phyloP scores from a whole-genome alignment of 768 basidiomycete genomes.

The Xerocomus brunneocitrinus region DNA sequence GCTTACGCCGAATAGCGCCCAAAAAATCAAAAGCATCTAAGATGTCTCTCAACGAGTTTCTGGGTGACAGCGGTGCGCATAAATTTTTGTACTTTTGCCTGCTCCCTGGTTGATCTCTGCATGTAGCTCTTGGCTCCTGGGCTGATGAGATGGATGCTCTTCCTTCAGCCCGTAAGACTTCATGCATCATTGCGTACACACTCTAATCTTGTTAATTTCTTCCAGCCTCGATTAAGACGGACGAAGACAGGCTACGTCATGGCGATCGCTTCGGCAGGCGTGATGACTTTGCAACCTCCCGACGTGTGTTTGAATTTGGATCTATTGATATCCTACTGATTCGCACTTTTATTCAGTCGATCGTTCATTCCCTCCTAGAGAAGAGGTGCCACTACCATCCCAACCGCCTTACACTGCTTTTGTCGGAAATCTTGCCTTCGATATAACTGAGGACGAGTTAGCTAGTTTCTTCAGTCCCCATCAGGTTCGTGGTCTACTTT shows the following conservation, averaged over 20 bases:
- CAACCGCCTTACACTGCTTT: conserved; percentile 96
- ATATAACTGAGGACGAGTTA: conserved; percentile 80
- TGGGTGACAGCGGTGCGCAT: conserved; percentile 74
- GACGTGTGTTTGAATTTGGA: conserved; percentile 44
- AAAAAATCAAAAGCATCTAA: conserved; percentile 84
- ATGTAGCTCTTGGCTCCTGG: conserved; percentile 85
- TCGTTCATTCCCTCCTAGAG: conserved; percentile 59
- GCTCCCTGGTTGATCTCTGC: conserved; percentile 13
- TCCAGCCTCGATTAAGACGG: conserved; percentile 63
- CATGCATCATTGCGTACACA: conserved; percentile 2
- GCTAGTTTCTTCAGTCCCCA: conserved; percentile 71
- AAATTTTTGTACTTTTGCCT: conserved; percentile 12
- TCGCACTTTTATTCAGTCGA: conserved; percentile 39
- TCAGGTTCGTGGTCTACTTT: conserved; percentile 40
- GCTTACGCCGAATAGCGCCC: conserved; percentile 53
- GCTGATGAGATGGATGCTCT: conserved; percentile 96
- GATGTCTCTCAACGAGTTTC: conserved; percentile 89
- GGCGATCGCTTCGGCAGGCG: conserved; percentile 53
- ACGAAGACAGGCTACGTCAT: conserved; percentile 55
- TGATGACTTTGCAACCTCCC: conserved; percentile 61
- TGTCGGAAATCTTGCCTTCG: conserved; percentile 92
- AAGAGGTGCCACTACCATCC: conserved; percentile 94
- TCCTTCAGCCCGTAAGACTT: conserved; percentile 82
- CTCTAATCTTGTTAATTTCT: conserved; percentile 14
- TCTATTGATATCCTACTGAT: conserved; percentile 7